Percentiles rank a stretch among this genome's conserved stretches.
phyloP scores from a whole-genome alignment of 805 yeast species.

The Kazachstania africana region DNA sequence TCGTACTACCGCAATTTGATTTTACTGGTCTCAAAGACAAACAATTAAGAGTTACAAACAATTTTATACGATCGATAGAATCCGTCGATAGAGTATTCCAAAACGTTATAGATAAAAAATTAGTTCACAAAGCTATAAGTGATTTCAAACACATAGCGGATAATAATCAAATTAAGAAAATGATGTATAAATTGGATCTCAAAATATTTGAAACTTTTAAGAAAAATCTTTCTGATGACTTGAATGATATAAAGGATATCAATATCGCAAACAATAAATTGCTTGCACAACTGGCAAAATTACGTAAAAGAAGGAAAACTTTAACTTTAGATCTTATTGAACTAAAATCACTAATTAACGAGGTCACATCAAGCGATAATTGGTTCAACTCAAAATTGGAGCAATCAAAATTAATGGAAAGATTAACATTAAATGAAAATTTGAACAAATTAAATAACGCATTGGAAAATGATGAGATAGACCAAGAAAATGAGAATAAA shows the following conservation, averaged over 20 bases:
- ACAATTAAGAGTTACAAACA: slow-evolving; percentile 11
- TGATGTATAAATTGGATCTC: slow-evolving; percentile 20
- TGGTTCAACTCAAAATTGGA: background rate
- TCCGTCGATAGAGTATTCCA: slow-evolving; percentile 17
- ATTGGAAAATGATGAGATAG: background rate
- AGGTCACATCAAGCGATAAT: background rate
- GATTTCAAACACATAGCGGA: slow-evolving; percentile 8
- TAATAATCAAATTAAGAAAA: slow-evolving; percentile 6
- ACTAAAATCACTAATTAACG: background rate
- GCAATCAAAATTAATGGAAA: background rate
- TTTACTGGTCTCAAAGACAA: slow-evolving; percentile 4
- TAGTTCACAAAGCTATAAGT: slow-evolving; percentile 16
- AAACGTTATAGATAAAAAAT: slow-evolving; percentile 12
- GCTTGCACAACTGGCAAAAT: background rate
- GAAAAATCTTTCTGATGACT: slow-evolving; percentile 12
- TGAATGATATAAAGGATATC: slow-evolving; percentile 22
- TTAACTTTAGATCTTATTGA: background rate
- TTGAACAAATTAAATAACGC: background rate
- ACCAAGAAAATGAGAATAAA: background rate
- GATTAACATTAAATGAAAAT: background rate
- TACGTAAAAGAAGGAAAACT: background rate
- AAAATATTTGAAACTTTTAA: slow-evolving; percentile 14
- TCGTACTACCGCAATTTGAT: slow-evolving; percentile 5
- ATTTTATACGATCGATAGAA: too few species aligned
- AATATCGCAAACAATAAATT: slow-evolving; percentile 23